A percentile compares a stretch with the other conserved stretches of the same genome.
Evolutionary conservation across 31 red algal genomes (phyloP).

Genomic region (Porphyra umbilicalis): DNA sequence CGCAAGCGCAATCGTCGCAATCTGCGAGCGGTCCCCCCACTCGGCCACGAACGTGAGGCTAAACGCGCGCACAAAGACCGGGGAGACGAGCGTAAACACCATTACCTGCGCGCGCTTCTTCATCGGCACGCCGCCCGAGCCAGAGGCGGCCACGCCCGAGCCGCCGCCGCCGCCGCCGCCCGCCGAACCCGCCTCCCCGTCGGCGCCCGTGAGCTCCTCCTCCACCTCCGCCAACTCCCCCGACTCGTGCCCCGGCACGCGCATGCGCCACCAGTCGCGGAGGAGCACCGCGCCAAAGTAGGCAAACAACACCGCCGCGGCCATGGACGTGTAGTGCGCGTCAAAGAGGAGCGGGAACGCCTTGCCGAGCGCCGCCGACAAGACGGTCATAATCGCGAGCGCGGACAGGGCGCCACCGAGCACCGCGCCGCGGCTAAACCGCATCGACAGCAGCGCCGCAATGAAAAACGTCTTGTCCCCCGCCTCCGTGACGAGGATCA

Average conservation of each 20-base stretch:
- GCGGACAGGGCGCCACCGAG: slow-evolving; percentile 68
- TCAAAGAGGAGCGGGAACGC: slow-evolving; percentile 79
- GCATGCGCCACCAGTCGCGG: slow-evolving; percentile 57
- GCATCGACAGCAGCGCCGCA: slow-evolving; percentile 95
- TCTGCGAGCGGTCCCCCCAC: slow-evolving; percentile 89
- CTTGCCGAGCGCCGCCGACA: slow-evolving; percentile 80
- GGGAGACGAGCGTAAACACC: background rate
- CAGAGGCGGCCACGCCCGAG: background rate
- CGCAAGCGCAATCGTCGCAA: slow-evolving; percentile 94
- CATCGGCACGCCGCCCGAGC: background rate
- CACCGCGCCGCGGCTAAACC: slow-evolving; percentile 46
- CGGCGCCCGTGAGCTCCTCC: slow-evolving; percentile 34
- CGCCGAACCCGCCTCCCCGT: slow-evolving; percentile 13
- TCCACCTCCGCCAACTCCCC: slow-evolving; percentile 61
- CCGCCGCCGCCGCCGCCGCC: background rate
- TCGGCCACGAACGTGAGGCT: slow-evolving; percentile 86
- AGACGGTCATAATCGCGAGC: slow-evolving; percentile 81
- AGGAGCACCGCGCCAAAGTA: slow-evolving; percentile 67
- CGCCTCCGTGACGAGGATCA: slow-evolving; percentile 83
- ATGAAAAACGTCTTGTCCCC: slow-evolving; percentile 98
- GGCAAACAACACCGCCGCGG: slow-evolving; percentile 66
- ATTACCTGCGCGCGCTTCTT: background rate
- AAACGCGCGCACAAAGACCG: slow-evolving; percentile 44
- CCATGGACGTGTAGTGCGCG: slow-evolving; percentile 44
- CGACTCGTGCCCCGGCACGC: slow-evolving; percentile 16